Conservation (phyloP, 2,329 filamentous ascomycete genomes). For the Bipolaris gigantea region DNA sequence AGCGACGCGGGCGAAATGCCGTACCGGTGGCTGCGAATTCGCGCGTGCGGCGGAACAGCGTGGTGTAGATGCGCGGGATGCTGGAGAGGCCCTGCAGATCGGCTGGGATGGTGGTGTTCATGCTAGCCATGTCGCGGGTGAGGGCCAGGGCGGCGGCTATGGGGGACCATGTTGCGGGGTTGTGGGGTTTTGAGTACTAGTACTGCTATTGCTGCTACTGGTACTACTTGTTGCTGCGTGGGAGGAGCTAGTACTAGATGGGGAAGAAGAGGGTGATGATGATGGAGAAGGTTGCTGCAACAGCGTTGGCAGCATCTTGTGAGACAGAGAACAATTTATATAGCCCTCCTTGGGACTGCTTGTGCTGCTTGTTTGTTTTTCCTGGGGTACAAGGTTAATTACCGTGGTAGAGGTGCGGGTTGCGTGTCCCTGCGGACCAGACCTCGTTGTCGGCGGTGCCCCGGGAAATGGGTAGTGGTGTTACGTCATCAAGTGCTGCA, state of each 20-base stretch:
- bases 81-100: conserved; percentile 2
- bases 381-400: too few species aligned
- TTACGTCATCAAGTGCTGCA: too few species aligned
- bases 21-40: conserved; percentile 12
- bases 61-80: conserved; percentile 8
- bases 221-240: neutral
- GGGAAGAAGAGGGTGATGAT: too few species aligned
- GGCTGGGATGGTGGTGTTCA: conserved; percentile 5
- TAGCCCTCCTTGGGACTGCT: too few species aligned
- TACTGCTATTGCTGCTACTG: neutral
- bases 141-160: neutral
- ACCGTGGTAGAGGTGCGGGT: too few species aligned
- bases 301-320: too few species aligned
- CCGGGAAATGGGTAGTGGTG: too few species aligned
- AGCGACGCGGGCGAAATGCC: neutral
- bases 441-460: too few species aligned
- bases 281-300: too few species aligned
- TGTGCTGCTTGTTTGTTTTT: too few species aligned
- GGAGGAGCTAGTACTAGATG: neutral
- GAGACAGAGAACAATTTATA: too few species aligned
- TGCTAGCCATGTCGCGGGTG: neutral
- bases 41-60: conserved; percentile 13
- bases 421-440: too few species aligned
- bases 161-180: neutral
- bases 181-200: neutral